Conservation (phyloP, 2,329 filamentous ascomycete genomes). For the Ceratocystis huliohia region DNA sequence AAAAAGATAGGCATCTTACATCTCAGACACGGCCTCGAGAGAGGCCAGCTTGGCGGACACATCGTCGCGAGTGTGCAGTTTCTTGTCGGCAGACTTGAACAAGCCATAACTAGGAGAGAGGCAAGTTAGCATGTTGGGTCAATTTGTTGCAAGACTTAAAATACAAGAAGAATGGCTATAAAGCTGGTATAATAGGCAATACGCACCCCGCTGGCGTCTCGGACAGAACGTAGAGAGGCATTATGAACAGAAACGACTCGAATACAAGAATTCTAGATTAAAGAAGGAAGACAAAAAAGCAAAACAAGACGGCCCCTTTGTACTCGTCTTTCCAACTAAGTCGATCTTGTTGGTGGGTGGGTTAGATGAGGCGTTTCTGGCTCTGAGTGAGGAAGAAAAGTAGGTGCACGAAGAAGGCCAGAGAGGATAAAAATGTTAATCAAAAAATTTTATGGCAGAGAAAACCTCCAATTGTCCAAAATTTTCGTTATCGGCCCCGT, state of each 20-base stretch:
- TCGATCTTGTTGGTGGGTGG: conserved; percentile 17
- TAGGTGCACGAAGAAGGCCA: conserved; percentile 18
- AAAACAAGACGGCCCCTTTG: conserved; percentile 14
- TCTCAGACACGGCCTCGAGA: conserved; percentile 71
- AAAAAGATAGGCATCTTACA: conserved; percentile 44
- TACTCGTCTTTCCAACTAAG: conserved; percentile 14
- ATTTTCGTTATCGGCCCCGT: conserved; percentile 22
- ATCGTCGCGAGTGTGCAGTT: conserved; percentile 81
- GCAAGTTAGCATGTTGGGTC: conserved; percentile 11
- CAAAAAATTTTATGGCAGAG: conserved; percentile 21
- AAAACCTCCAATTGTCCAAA: conserved; percentile 21
- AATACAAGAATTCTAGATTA: conserved; percentile 1
- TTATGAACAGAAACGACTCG: conserved; percentile 17
- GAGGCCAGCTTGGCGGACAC: conserved; percentile 61
- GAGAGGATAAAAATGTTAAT: conserved; percentile 18
- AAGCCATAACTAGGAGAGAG: conserved; percentile 64
- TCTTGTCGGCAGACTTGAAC: conserved; percentile 98
- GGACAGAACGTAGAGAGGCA: conserved; percentile 72
- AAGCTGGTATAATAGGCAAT: conserved; percentile 15
- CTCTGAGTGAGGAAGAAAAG: conserved; percentile 17
- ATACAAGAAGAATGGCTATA: not conserved
- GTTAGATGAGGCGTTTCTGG: conserved; percentile 13
- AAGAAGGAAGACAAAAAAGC: conserved; percentile 10
- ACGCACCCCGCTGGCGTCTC: conserved; percentile 75
- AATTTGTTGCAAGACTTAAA: conserved; percentile 3